Conservation (phyloP, 345 rosid genomes). For the Abelmoschus esculentus region DNA sequence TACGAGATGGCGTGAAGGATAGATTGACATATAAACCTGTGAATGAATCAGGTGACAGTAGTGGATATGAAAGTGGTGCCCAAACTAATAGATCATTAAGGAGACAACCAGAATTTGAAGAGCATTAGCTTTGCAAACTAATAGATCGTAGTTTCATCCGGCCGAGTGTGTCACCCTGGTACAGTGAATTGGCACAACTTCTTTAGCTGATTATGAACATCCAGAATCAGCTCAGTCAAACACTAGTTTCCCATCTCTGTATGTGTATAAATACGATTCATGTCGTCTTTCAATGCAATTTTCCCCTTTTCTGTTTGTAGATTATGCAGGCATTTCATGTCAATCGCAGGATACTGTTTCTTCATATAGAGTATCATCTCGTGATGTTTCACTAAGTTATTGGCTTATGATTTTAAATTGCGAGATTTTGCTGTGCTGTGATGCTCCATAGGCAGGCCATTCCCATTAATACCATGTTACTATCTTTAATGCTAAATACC, state of each 20-base stretch:
- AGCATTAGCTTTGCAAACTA: slow-evolving; percentile 27
- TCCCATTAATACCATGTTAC: background rate
- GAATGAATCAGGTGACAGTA: slow-evolving; percentile 69
- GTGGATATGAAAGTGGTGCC: slow-evolving; percentile 54
- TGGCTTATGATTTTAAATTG: background rate
- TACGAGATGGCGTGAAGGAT: slow-evolving; percentile 24
- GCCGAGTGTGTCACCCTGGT: too few relatives aligned
- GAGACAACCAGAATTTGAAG: slow-evolving; percentile 40
- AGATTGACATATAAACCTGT: slow-evolving; percentile 41
- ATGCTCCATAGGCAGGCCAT: background rate
- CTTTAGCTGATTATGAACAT: background rate
- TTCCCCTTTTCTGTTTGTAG: background rate
- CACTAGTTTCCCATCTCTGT: background rate
- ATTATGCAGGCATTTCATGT: background rate
- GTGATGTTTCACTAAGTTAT: background rate
- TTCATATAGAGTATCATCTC: background rate
- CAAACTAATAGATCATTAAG: slow-evolving; percentile 32
- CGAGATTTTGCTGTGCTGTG: background rate
- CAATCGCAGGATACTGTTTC: background rate
- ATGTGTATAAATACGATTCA: background rate
- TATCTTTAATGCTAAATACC: background rate
- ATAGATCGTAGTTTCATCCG: background rate
- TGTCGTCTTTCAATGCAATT: background rate
- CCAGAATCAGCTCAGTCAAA: slow-evolving; percentile 1
- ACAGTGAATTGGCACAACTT: background rate